Base-by-base conservation (phyloP, 1,284 basidiomycete species). In the Puccinia brachypodii region DNA sequence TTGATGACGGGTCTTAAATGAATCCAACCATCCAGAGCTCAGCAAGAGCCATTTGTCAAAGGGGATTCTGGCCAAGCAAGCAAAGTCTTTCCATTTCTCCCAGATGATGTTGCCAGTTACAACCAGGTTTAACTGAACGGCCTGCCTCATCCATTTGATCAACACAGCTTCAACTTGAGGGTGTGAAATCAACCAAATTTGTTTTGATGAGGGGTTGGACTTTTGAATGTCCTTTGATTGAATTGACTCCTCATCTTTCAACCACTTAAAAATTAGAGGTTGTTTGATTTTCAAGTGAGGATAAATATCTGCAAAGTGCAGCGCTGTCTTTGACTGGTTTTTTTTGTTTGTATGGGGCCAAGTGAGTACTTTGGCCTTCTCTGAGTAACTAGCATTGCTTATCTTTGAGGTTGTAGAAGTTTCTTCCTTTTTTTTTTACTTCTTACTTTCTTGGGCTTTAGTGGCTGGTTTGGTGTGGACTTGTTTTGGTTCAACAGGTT, bases 31-130 rank as follows among this genome's bases (percentile, higher is more conserved):
- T 4, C 76, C 76, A 4, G 7, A 11, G 22, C 40, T 47, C 13
- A 77, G 25, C 8, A 68, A 47, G 16, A 77, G 62, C 76, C 76
- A 77, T 19, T 77, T 33, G 0, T 36, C 7, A 28, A 19, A 44
- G 3, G 62, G 76, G 28, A 77, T 77, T 25, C 62, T 44, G 1
- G 19, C 40, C 8, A 77, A 44, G 2, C 64, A n/a, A 31, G 62
- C 76, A 69, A 77, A 77, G 25, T 77, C 76, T n/a, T n/a, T 50
- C 76, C 76, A 77, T 50, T 77, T 77, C 3, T 36, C 76, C 16
- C 31, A n/a, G 47, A 73, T 33, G 4, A 58, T n/a, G 2, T 73
- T 31, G 22, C 50, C 71, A 14, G 50, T 73, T 9, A 73, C 31
- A 6, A 22, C 19, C 14, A 36, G 14, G 28, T 76, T 76, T 3